Conservation (phyloP, 768 basidiomycete species). For the Mycena indigotica region DNA sequence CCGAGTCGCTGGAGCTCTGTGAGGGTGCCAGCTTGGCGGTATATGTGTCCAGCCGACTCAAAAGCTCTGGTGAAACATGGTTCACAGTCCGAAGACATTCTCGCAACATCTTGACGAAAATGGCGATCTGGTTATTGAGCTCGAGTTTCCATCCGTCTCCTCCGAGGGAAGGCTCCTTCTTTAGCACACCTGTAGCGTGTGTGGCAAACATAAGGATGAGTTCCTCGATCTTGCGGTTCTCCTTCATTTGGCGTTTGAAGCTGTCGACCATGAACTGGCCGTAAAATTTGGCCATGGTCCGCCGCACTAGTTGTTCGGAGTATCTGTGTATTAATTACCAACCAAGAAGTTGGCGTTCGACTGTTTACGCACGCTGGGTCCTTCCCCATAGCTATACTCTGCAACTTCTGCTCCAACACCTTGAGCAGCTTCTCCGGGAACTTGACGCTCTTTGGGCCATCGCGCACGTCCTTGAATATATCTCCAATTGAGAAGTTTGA, state of each 20-base stretch:
- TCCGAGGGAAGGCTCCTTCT: conserved; percentile 83
- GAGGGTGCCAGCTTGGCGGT: conserved; percentile 75
- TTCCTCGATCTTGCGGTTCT: conserved; percentile 96
- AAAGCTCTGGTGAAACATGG: conserved; percentile 83
- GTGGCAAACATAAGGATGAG: conserved; percentile 96
- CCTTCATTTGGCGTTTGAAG: conserved; percentile 90
- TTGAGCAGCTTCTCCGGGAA: conserved; percentile 95
- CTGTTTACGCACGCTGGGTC: conserved; percentile 72
- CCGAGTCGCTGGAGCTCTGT: conserved; percentile 59
- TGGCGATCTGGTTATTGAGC: conserved; percentile 87
- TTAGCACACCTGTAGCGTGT: conserved; percentile 81
- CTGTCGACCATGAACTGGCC: conserved; percentile 83
- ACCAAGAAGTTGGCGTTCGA: neutral
- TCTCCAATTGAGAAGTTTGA: conserved; percentile 71
- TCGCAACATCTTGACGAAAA: conserved; percentile 83
- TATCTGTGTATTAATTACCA: conserved; percentile 51
- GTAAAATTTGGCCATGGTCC: conserved; percentile 92
- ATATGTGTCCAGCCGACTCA: conserved; percentile 81
- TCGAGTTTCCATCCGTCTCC: conserved; percentile 93
- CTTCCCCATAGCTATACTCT: conserved; percentile 92
- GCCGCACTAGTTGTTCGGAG: conserved; percentile 84
- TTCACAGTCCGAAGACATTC: conserved; percentile 74
- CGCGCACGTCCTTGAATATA: conserved; percentile 76
- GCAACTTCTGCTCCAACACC: conserved; percentile 84
- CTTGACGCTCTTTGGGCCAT: conserved; percentile 82